These are phyloP conservation scores for Mucor indicus DNA, from an alignment of 371 early-diverging fungal species.

Conservation along the genomic window DNA sequence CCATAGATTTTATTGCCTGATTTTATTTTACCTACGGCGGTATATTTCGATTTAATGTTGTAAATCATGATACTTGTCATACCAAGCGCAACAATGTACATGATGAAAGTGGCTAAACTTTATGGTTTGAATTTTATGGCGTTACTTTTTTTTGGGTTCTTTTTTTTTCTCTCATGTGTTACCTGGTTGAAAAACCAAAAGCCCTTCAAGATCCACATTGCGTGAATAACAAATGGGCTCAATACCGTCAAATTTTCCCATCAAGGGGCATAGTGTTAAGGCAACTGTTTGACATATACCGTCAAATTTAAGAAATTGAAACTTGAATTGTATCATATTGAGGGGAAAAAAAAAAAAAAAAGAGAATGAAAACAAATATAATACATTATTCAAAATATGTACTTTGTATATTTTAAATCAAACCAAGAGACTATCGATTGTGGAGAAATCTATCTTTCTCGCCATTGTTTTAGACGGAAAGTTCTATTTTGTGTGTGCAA, in stretches of 20 bases:
- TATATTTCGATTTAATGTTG: constrained; percentile 86
- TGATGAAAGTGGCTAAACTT: constrained; percentile 61
- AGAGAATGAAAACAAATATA: background rate
- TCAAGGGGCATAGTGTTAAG: constrained; percentile 84
- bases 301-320: constrained; percentile 66
- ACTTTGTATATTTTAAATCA: constrained; percentile 2
- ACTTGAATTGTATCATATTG: constrained; percentile 27
- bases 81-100: constrained; percentile 72
- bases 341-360: constrained; percentile 2
- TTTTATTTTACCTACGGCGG: constrained; percentile 75
- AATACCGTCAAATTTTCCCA: constrained; percentile 68
- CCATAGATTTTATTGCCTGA: constrained; percentile 19
- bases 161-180: constrained; percentile 59
- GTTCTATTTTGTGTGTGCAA: too few relatives aligned
- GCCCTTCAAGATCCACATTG: constrained; percentile 76
- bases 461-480: too few relatives aligned
- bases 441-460: too few relatives aligned
- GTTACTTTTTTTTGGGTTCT: too few relatives aligned
- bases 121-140: background rate
- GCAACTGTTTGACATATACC: constrained; percentile 80
- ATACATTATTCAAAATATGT: background rate
- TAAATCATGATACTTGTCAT: constrained; percentile 90
- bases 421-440: background rate
- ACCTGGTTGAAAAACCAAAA: constrained; percentile 88
- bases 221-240: constrained; percentile 92